These are phyloP conservation scores for Chaetomiaceae sp. DNA, from an alignment of 2,329 filamentous ascomycete genomes.

Conservation along the genomic window DNA sequence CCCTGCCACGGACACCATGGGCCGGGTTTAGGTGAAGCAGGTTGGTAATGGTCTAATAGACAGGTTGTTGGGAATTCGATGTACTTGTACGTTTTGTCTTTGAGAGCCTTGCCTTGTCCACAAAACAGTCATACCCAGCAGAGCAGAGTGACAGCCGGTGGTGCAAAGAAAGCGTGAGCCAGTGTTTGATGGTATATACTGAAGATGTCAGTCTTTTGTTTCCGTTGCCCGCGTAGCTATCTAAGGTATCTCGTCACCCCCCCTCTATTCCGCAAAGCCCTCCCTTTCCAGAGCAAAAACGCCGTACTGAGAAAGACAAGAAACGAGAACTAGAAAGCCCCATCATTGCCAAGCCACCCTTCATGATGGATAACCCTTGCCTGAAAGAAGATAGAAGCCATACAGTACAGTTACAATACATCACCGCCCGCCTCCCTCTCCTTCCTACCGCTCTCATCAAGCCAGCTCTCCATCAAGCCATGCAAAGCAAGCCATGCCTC, in stretches of 20 bases:
- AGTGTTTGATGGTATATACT: neutral
- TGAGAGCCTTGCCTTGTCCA: neutral
- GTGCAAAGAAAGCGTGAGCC: too few relatives aligned
- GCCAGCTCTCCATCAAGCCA: too few relatives aligned
- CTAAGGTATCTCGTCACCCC: neutral
- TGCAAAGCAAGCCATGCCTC: too few relatives aligned
- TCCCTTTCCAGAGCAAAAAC: neutral
- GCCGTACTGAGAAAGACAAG: neutral
- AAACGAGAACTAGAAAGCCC: neutral
- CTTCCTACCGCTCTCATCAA: too few relatives aligned
- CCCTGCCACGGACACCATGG: conserved; percentile 7
- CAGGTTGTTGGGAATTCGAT: conserved; percentile 19
- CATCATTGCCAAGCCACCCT: neutral
- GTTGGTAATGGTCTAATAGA: conserved; percentile 26
- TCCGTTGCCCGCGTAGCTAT: neutral
- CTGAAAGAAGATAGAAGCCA: too few relatives aligned
- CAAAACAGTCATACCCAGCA: neutral
- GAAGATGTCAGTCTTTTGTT: neutral
- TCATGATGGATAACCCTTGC: too few relatives aligned
- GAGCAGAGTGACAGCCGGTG: neutral
- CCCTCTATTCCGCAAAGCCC: neutral
- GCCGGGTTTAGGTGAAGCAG: conserved; percentile 18
- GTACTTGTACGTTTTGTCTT: conserved; percentile 24
- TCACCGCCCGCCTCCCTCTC: neutral
- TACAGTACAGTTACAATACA: neutral